Conservation (phyloP, 2,329 filamentous ascomycete species). For the Leptographium wingfieldii region DNA sequence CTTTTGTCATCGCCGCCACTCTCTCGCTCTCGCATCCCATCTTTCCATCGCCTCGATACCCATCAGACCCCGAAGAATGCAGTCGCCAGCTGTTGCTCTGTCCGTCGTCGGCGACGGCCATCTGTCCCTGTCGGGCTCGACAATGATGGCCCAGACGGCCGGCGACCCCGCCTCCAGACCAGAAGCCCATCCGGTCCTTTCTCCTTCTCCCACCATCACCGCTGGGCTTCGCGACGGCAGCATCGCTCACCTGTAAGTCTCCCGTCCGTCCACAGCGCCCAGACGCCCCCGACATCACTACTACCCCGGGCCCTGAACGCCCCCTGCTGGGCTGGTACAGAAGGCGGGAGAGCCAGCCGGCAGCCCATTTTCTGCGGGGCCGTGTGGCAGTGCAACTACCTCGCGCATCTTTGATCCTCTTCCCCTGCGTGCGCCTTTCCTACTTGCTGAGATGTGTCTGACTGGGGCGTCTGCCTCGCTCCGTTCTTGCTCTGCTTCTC, state of each 20-base stretch:
- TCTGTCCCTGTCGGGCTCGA: not conserved
- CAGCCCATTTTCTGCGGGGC: constrained; percentile 11
- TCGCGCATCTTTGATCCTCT: not conserved
- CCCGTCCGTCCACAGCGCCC: too few species aligned
- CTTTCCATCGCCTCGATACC: not conserved
- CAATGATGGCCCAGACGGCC: constrained; percentile 4
- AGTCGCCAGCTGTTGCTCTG: not conserved
- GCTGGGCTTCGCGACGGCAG: not conserved
- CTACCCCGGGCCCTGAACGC: not conserved
- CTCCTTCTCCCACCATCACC: not conserved
- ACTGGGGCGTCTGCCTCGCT: not conserved
- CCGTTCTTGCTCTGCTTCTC: not conserved
- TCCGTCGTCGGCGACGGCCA: not conserved
- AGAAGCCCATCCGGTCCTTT: not conserved
- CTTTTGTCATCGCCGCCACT: not conserved
- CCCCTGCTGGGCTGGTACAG: not conserved
- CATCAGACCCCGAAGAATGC: not conserved
- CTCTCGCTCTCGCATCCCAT: not conserved
- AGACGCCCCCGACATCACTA: too few species aligned
- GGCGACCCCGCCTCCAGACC: constrained; percentile 12
- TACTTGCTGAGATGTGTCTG: not conserved
- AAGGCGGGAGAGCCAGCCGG: constrained; percentile 4
- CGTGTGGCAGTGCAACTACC: constrained; percentile 11
- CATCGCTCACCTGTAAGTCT: not conserved
- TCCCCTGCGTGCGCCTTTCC: not conserved